phyloP scores from a whole-genome alignment of 768 basidiomycete genomes.

The Rubroboletus pulcherrimus region DNA sequence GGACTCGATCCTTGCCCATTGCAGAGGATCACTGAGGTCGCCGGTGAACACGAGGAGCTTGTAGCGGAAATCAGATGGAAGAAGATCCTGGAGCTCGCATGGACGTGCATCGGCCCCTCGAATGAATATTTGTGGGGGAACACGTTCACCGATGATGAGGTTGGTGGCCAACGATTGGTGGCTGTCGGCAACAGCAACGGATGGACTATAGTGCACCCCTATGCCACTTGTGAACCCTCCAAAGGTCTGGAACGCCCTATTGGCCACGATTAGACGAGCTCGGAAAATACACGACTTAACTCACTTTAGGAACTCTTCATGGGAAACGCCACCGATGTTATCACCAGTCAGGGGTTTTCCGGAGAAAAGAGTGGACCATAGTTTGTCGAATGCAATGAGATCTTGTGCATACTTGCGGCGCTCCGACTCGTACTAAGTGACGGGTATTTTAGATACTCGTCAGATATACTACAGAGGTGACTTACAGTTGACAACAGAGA shows the following conservation, averaged over 20 bases:
- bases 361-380: slow-evolving; percentile 49
- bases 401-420: slow-evolving; percentile 52
- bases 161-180: slow-evolving; percentile 37
- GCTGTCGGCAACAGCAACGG: slow-evolving; percentile 31
- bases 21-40: slow-evolving; percentile 21
- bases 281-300: slow-evolving; percentile 2
- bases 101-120: slow-evolving; percentile 45
- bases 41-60: slow-evolving; percentile 48
- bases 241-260: slow-evolving; percentile 43
- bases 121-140: slow-evolving; percentile 45
- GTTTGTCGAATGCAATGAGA: slow-evolving; percentile 51
- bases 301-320: slow-evolving; percentile 44
- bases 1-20: slow-evolving; percentile 22
- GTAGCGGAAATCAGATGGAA: slow-evolving; percentile 46
- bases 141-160: slow-evolving; percentile 48
- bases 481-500: slow-evolving; percentile 45
- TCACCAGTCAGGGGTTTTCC: slow-evolving; percentile 44
- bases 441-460: not conserved
- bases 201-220: slow-evolving; percentile 47
- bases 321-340: slow-evolving; percentile 36
- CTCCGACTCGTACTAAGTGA: slow-evolving; percentile 48
- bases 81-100: slow-evolving; percentile 47
- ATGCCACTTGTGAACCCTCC: slow-evolving; percentile 47
- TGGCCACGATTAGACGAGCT: not conserved
- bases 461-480: not conserved